phyloP scores from a whole-genome alignment of 805 yeast species.

The Ogataea angusta region DNA sequence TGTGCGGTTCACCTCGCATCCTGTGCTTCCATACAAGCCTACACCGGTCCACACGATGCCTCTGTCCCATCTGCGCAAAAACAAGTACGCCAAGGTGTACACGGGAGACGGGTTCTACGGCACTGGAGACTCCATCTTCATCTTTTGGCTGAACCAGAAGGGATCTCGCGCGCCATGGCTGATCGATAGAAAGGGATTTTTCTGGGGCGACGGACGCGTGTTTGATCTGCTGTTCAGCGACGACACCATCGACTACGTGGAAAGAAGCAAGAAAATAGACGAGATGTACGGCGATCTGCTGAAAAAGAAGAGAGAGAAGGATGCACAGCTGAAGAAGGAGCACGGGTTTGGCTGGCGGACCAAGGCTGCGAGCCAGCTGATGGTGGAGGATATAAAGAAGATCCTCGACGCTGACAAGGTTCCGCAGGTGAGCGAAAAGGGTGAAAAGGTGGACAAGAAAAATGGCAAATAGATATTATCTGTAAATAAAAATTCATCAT shows the following conservation, averaged over 20 bases:
- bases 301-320: conserved; percentile 44
- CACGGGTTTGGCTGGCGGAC: conserved; percentile 60
- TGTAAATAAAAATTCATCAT: not conserved
- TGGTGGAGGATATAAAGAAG: conserved; percentile 41
- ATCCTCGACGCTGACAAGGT: conserved; percentile 19
- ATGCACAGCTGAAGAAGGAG: conserved; percentile 47
- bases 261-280: conserved; percentile 39
- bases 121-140: conserved; percentile 71
- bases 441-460: conserved; percentile 1
- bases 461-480: conserved; percentile 1
- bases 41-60: conserved; percentile 75
- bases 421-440: not conserved
- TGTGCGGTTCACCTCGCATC: conserved; percentile 68
- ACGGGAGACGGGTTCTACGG: conserved; percentile 89
- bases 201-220: conserved; percentile 90
- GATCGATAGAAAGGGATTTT: conserved; percentile 82
- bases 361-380: conserved; percentile 43
- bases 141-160: conserved; percentile 65
- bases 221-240: conserved; percentile 80
- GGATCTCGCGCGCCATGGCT: conserved; percentile 61
- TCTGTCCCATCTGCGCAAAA: conserved; percentile 49
- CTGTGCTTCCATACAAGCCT: conserved; percentile 69
- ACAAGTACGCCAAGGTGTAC: conserved; percentile 66
- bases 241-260: conserved; percentile 73
- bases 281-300: conserved; percentile 30